Base-by-base conservation (phyloP, 2,329 filamentous ascomycete species). In the Fusarium protoensiforme region DNA sequence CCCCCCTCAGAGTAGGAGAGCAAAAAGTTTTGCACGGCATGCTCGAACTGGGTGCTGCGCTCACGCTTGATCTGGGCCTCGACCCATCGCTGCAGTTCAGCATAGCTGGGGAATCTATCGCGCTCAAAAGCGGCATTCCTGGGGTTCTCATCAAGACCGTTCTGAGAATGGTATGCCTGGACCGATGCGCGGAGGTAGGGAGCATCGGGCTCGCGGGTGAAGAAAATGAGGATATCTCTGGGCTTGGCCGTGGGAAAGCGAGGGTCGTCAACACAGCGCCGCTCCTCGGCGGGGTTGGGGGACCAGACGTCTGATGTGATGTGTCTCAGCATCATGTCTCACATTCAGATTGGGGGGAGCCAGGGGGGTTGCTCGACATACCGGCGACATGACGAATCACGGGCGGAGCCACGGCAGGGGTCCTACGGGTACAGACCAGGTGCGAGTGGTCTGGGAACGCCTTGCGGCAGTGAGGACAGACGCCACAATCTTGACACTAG, bases 381-480 rank as follows among this genome's bases (percentile, higher is more conserved):
- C 82, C 82, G 68, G 81, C 78, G 65, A 81, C 79, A 68, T 78
- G 80, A 72, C 78, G 79, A 78, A 84, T 81, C 72, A 83, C 81
- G 53, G 82, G 82, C 79, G 80, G 81, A 65, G 81, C 78, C 75
- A 78, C 78, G 65, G 73, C 79, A 67, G 81, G 82, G 72, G 80
- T 84, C 65, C 78, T 78, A 67, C 82, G 82, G 61, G 78, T 84
- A 72, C 82, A 84, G 66, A 82, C 82, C 58, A 84, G 75, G 75
- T 84, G 82, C 59, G 82, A 81, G 73, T 84, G 81, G 61, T 82
- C 77, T 61, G 82, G 82, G 63, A 84, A 84, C 51, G 81, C 79
- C 75, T 83, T 84, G 67, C 82, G 81, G 75, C 82, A 84, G 59
- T 81, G 82, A 73, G 82, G 82, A 77, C 82, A 84, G 73, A 84